Percentiles rank a stretch among this genome's conserved stretches.
Conservation (phyloP, 1,284 basidiomycete genomes). For the Puccinia coronata region DNA sequence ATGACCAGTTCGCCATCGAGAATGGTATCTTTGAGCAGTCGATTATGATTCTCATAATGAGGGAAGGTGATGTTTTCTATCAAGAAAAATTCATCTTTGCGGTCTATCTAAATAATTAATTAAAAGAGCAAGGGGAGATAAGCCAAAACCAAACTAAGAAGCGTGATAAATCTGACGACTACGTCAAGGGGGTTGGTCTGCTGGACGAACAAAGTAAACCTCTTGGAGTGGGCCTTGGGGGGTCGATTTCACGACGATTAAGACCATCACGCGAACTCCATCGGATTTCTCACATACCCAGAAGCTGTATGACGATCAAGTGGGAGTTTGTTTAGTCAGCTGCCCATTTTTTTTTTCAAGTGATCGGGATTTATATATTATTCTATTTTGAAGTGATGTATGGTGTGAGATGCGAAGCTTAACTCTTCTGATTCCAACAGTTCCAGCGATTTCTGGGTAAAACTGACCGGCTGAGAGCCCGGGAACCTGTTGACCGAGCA, state of each 20-base stretch:
- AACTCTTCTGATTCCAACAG: conserved; percentile 81
- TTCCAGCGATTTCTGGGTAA: conserved; percentile 69
- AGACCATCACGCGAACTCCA: conserved; percentile 83
- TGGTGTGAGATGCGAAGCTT: conserved; percentile 56
- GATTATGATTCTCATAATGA: conserved; percentile 71
- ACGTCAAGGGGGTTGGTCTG: background rate
- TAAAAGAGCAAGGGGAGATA: background rate
- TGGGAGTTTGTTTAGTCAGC: background rate
- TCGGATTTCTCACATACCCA: conserved; percentile 99
- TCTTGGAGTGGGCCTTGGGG: conserved; percentile 66
- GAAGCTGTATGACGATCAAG: conserved; percentile 65
- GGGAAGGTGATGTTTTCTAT: conserved; percentile 81
- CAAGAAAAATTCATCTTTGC: conserved; percentile 82
- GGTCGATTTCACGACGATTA: conserved; percentile 67
- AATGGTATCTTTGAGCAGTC: conserved; percentile 71
- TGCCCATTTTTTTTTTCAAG: conserved; percentile 26
- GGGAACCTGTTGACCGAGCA: conserved; percentile 69
- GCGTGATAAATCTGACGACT: background rate
- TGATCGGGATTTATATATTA: too few species aligned
- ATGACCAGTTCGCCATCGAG: conserved; percentile 93
- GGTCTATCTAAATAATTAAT: conserved; percentile 83
- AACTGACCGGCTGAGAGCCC: conserved; percentile 89
- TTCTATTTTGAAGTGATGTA: conserved; percentile 7
- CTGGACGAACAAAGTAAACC: conserved; percentile 72
- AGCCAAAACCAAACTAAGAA: conserved; percentile 30